Evolutionary conservation across 2,329 filamentous ascomycete species (phyloP).

Genomic region (Alternaria hordeiaustralica): DNA sequence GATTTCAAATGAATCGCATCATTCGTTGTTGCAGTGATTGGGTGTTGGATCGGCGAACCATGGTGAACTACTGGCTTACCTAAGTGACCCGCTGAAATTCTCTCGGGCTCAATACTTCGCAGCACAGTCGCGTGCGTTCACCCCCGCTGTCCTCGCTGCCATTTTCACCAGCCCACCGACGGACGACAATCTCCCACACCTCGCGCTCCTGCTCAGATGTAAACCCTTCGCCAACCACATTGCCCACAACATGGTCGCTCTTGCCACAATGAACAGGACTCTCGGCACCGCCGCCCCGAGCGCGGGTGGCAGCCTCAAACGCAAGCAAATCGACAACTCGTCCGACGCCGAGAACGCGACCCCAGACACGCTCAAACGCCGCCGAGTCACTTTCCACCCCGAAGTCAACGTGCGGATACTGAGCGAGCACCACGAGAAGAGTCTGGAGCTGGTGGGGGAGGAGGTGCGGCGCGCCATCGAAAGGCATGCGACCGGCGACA

Average conservation of each 20-base stretch:
- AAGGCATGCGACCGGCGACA: conserved; percentile 60
- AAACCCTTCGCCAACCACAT: conserved; percentile 18
- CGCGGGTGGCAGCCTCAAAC: conserved; percentile 46
- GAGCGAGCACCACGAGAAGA: conserved; percentile 58
- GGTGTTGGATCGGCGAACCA: neutral
- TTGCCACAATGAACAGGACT: conserved; percentile 40
- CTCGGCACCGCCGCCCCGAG: conserved; percentile 38
- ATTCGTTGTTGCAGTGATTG: neutral
- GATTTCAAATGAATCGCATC: neutral
- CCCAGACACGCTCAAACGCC: conserved; percentile 50
- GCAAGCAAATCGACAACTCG: conserved; percentile 41
- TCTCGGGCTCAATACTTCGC: conserved; percentile 6
- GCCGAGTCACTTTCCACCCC: conserved; percentile 57
- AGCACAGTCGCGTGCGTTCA: conserved; percentile 22
- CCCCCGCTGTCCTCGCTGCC: conserved; percentile 16
- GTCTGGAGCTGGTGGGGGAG: conserved; percentile 64
- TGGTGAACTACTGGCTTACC: conserved; percentile 10
- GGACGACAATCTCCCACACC: neutral
- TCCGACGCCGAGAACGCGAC: conserved; percentile 42
- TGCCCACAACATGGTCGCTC: conserved; percentile 46
- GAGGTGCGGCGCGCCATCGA: conserved; percentile 66
- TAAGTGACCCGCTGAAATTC: conserved; percentile 21
- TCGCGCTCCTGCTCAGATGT: conserved; percentile 33
- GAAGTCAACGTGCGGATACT: conserved; percentile 56
- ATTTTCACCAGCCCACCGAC: conserved; percentile 16